Conservation (phyloP, 371 early-diverging fungal species). For the Polyrhizophydium stewartii region DNA sequence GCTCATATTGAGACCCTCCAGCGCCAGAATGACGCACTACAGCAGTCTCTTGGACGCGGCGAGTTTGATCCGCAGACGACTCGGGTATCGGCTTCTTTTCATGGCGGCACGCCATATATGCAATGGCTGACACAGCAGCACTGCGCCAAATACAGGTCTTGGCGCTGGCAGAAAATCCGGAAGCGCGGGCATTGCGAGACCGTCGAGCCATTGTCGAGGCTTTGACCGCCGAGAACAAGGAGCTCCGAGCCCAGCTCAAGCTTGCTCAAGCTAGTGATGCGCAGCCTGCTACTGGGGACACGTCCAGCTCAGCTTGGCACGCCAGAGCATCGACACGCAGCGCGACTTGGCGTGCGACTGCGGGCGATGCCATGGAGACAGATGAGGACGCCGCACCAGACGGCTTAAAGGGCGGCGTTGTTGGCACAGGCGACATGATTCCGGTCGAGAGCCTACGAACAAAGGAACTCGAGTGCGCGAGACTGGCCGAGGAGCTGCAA, state of each 20-base stretch:
- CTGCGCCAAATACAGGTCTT: conserved; percentile 36
- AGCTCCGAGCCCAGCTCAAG: conserved; percentile 31
- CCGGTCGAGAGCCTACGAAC: conserved; percentile 54
- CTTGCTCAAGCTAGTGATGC: too few species aligned
- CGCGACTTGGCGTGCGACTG: too few species aligned
- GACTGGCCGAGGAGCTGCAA: conserved; percentile 39
- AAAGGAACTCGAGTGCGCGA: conserved; percentile 49
- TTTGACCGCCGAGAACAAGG: conserved; percentile 56
- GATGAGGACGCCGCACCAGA: too few species aligned
- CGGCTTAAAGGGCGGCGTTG: too few species aligned
- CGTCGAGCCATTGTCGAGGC: conserved; percentile 59
- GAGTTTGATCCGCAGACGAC: conserved; percentile 56
- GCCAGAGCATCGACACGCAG: too few species aligned
- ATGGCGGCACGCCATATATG: too few species aligned
- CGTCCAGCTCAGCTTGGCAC: too few species aligned
- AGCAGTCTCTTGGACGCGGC: conserved; percentile 60
- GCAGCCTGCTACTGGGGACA: too few species aligned
- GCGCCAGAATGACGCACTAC: conserved; percentile 40
- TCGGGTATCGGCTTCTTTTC: conserved; percentile 19
- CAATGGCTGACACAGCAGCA: background rate
- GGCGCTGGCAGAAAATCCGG: conserved; percentile 70
- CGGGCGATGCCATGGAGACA: too few species aligned
- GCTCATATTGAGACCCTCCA: conserved; percentile 21
- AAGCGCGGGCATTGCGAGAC: conserved; percentile 56
- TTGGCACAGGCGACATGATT: conserved; percentile 17